phyloP scores from a whole-genome alignment of 2,329 filamentous ascomycete genomes.

The Alternaria postmessia region DNA sequence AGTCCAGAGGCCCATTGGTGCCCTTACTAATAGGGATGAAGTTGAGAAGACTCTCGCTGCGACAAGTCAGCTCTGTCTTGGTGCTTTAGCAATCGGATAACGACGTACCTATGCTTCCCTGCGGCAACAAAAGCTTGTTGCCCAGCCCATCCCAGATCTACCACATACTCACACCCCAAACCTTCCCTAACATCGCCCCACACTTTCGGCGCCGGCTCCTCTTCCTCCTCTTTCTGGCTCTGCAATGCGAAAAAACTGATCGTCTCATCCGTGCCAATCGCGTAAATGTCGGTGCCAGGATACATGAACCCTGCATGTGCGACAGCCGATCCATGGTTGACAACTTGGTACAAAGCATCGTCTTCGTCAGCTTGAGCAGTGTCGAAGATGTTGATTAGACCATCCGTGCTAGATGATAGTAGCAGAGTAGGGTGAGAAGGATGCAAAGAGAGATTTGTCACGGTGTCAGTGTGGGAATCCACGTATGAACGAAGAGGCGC shows the following conservation, averaged over 20 bases:
- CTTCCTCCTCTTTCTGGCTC: constrained; percentile 68
- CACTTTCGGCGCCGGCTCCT: constrained; percentile 54
- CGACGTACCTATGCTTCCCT: constrained; percentile 69
- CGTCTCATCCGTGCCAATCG: constrained; percentile 79
- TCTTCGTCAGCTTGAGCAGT: constrained; percentile 71
- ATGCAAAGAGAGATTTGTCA: constrained; percentile 70
- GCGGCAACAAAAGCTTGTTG: constrained; percentile 69
- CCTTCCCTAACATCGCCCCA: constrained; percentile 74
- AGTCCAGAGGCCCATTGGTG: constrained; percentile 36
- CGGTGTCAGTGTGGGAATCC: constrained; percentile 64
- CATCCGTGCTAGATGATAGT: constrained; percentile 80
- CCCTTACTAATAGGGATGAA: constrained; percentile 43
- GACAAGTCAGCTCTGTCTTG: constrained; percentile 1
- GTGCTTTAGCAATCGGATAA: not conserved
- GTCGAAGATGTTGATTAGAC: constrained; percentile 80
- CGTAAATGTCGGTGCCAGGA: constrained; percentile 63
- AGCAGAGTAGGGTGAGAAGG: constrained; percentile 68
- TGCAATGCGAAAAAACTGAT: constrained; percentile 76
- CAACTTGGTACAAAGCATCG: constrained; percentile 77
- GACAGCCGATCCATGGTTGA: constrained; percentile 79
- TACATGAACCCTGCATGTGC: constrained; percentile 78
- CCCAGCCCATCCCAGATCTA: constrained; percentile 69
- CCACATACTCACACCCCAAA: constrained; percentile 77
- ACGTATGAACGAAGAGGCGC: constrained; percentile 51
- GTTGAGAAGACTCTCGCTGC: constrained; percentile 38